Evolutionary conservation across 164 flowering plant genomes (phyloP), one percentile per base, ranked within the genome.

Genomic region (Akebia trifoliata): DNA sequence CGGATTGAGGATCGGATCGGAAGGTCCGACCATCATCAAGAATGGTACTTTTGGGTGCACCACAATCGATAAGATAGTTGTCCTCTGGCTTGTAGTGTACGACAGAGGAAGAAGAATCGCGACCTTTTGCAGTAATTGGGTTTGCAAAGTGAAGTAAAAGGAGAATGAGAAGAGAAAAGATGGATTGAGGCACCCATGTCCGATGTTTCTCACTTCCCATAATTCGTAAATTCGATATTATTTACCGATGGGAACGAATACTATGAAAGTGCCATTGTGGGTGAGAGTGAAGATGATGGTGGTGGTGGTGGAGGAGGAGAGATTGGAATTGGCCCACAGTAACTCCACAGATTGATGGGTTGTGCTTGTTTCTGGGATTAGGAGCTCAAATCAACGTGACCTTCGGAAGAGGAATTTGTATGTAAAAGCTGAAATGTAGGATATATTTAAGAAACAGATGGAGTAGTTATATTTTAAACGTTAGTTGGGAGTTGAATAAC

Each of bases 21-120:
- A 83, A 92, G 3, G 73, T 78, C 20, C 95, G 37, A 25, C 87
- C 96, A 56, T 86, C 96, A 1, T 69, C 80, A n/a, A 86, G 80
- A 3, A 31, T 29, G 31, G 80, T 76, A 15, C 29, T 49, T 2
- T 52, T 44, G 8, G 76, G 50, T 0, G 93, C 72, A 0, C 98
- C 96, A 39, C 93, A 86, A 50, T 81, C 78, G 50, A 92, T 61
- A 12, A 81, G 80, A 31, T 76, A 77, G 38, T 54, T 82, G 26
- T 84, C 90, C 2, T 51, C 50, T 6, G 95, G 88, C 0, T 52
- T 8, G 62, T 48, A 84, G 3, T 46, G 18, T 4, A 17, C 11
- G 6, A 4, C 1, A 1, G 72, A 34, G 25, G 63, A 39, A 45
- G 63, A 35, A 15, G 58, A 31, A 26, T 18, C 15, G 22, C 26